Conservation (phyloP, 495 filamentous ascomycete genomes). For the Neohortaea acidophila region DNA sequence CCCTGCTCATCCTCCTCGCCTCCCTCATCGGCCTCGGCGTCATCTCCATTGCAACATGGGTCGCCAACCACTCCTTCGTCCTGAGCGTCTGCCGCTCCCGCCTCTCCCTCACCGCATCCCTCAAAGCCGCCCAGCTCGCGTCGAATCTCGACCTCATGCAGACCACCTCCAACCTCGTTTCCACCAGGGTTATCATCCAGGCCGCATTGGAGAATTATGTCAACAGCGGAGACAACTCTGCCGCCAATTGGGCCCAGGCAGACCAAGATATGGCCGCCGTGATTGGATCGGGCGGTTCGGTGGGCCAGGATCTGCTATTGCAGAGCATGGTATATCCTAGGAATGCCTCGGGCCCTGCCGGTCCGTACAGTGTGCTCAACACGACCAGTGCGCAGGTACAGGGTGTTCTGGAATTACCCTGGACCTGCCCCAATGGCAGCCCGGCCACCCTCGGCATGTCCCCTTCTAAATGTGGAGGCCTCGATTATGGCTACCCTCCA, state of each 20-base stretch:
- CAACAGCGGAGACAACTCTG: conserved; percentile 34
- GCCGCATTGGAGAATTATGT: conserved; percentile 46
- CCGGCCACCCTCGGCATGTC: conserved; percentile 42
- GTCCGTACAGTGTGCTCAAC: conserved; percentile 39
- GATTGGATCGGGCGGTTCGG: conserved; percentile 4
- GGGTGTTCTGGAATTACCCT: conserved; percentile 41
- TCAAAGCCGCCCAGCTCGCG: conserved; percentile 70
- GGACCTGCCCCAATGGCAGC: conserved; percentile 39
- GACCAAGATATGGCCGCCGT: conserved; percentile 34
- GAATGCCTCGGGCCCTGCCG: conserved; percentile 38
- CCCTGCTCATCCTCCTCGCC: conserved; percentile 53
- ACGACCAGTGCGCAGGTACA: conserved; percentile 35
- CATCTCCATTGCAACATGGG: conserved; percentile 47
- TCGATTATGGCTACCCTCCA: conserved; percentile 44
- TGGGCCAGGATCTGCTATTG: conserved; percentile 37
- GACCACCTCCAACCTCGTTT: conserved; percentile 47
- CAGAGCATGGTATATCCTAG: conserved; percentile 54
- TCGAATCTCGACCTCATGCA: conserved; percentile 60
- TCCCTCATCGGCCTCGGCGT: conserved; percentile 52
- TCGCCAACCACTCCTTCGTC: conserved; percentile 63
- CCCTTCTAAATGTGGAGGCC: conserved; percentile 10
- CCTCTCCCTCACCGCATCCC: conserved; percentile 61
- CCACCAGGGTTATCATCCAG: conserved; percentile 55
- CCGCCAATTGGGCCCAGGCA: conserved; percentile 40
- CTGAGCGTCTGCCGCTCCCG: conserved; percentile 44